Evolutionary conservation across 805 yeast genomes (phyloP).

Genomic region (Saccharomycopsis fermentans): DNA sequence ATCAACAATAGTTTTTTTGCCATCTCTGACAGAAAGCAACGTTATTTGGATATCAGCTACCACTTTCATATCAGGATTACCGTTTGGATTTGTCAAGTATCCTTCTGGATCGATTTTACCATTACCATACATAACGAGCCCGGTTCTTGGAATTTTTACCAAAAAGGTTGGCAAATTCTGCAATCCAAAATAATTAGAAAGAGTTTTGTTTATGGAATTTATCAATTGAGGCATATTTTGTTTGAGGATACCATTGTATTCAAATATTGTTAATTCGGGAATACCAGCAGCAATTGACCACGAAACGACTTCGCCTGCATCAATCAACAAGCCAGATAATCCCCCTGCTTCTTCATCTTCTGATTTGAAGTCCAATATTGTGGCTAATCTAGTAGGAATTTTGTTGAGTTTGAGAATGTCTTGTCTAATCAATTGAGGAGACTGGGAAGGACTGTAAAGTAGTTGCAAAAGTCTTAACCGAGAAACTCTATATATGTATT

Average conservation of each 20-base stretch:
- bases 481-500: conserved; percentile 41
- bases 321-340: conserved; percentile 65
- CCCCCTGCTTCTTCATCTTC: conserved; percentile 89
- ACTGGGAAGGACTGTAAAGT: conserved; percentile 58
- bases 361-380: conserved; percentile 61
- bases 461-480: conserved; percentile 49
- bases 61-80: neutral
- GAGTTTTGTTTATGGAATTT: conserved; percentile 44
- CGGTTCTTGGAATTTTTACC: conserved; percentile 60
- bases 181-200: conserved; percentile 66
- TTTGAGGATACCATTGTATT: conserved; percentile 56
- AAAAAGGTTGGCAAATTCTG: conserved; percentile 52
- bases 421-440: conserved; percentile 79
- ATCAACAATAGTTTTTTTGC: conserved; percentile 82
- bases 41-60: conserved; percentile 48
- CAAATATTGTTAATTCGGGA: conserved; percentile 62
- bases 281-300: conserved; percentile 93
- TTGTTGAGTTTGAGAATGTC: conserved; percentile 68
- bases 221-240: conserved; percentile 44
- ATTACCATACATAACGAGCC: conserved; percentile 36
- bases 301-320: conserved; percentile 65
- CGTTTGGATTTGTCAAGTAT: conserved; percentile 3
- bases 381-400: conserved; percentile 67
- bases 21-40: conserved; percentile 68
- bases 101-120: conserved; percentile 5